Evolutionary conservation across 257 asterid species (phyloP).

Genomic region (Avicennia marina): DNA sequence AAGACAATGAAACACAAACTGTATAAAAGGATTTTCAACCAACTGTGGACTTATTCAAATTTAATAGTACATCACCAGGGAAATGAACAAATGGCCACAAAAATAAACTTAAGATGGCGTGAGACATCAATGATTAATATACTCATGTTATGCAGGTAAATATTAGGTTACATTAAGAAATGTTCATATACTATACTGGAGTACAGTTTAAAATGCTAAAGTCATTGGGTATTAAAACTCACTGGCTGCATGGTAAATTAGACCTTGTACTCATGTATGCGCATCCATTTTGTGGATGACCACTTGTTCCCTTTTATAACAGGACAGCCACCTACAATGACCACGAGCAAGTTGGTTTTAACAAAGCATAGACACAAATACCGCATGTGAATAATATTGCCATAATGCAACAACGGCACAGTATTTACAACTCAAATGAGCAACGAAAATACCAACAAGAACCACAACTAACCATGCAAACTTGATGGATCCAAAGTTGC

Average conservation of each 20-base stretch:
- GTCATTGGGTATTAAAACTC: conserved; percentile 17
- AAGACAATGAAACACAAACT: too few relatives aligned
- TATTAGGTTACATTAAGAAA: too few relatives aligned
- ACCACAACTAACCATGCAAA: conserved; percentile 77
- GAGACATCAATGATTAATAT: too few relatives aligned
- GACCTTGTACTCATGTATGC: conserved; percentile 64
- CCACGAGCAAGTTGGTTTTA: too few relatives aligned
- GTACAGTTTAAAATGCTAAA: background rate
- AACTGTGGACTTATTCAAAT: too few relatives aligned
- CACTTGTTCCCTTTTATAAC: conserved; percentile 94
- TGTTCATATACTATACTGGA: background rate
- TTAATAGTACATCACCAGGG: background rate
- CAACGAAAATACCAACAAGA: conserved; percentile 9
- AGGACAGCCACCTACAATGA: conserved; percentile 69
- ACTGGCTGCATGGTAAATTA: conserved; percentile 38
- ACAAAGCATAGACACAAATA: background rate
- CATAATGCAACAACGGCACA: background rate
- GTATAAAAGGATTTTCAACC: too few relatives aligned
- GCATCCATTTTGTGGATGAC: conserved; percentile 98
- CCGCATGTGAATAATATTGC: background rate
- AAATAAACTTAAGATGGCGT: too few relatives aligned
- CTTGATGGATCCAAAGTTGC: conserved; percentile 86
- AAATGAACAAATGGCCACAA: too few relatives aligned
- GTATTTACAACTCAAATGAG: background rate
- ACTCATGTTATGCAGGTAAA: too few relatives aligned